These are phyloP conservation scores for Willaertia magna DNA, from an alignment of 208 protist genomes.

Conservation along the genomic window DNA sequence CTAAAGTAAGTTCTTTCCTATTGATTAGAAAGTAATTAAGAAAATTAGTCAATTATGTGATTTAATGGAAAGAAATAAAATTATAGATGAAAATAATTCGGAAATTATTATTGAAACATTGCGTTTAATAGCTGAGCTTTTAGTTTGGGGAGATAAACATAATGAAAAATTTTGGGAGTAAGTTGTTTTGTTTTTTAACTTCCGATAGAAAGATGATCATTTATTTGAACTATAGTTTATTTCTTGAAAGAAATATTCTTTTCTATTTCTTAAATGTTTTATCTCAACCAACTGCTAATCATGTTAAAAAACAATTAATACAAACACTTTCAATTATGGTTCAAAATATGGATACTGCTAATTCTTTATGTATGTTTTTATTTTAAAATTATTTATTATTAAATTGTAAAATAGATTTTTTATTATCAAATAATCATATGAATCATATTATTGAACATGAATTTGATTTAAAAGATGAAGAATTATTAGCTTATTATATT, in stretches of 20 bases:
- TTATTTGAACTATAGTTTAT: conserved; percentile 35
- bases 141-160: conserved; percentile 75
- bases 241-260: conserved; percentile 54
- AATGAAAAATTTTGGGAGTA: conserved; percentile 51
- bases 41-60: not conserved
- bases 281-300: conserved; percentile 28
- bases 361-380: conserved; percentile 37
- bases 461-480: conserved; percentile 66
- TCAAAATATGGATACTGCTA: conserved; percentile 40
- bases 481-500: conserved; percentile 69
- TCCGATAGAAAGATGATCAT: not conserved
- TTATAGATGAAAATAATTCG: conserved; percentile 9
- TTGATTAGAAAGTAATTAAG: not conserved
- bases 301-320: conserved; percentile 51
- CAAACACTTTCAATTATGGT: conserved; percentile 57
- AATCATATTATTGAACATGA: conserved; percentile 63
- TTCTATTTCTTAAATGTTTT: conserved; percentile 43
- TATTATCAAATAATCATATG: conserved; percentile 68
- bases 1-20: not conserved
- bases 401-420: conserved; percentile 31
- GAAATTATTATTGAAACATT: conserved; percentile 50
- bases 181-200: not conserved
- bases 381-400: not conserved
- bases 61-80: not conserved
- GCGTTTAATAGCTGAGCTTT: conserved; percentile 46